phyloP scores from a whole-genome alignment of 2,329 filamentous ascomycete genomes.

The Ustulina deusta region DNA sequence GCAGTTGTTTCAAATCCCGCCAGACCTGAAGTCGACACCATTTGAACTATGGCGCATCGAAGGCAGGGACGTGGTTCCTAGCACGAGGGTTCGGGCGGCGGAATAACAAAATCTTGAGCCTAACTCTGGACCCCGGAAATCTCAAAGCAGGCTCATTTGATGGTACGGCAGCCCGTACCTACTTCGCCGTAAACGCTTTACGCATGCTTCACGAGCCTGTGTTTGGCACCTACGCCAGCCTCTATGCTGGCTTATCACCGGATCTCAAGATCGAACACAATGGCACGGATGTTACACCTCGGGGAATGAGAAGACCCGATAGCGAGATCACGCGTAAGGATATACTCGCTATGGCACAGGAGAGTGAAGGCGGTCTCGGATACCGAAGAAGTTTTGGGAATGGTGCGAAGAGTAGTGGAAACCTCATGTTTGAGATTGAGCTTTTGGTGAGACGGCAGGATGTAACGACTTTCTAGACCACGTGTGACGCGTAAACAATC shows the following conservation, averaged over 20 bases:
- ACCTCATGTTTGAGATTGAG: conserved; percentile 14
- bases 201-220: conserved; percentile 36
- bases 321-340: conserved; percentile 44
- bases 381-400: conserved; percentile 47
- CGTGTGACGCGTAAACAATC: too few species aligned
- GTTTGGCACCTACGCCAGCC: conserved; percentile 40
- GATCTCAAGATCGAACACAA: conserved; percentile 40
- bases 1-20: too few species aligned
- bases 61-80: conserved; percentile 53
- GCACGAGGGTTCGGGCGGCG: conserved; percentile 50
- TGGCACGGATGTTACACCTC: conserved; percentile 38
- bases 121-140: conserved; percentile 54
- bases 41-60: conserved; percentile 53
- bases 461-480: too few species aligned
- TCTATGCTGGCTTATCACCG: conserved; percentile 41
- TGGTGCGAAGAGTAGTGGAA: conserved; percentile 45
- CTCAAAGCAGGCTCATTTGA: conserved; percentile 45
- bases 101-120: conserved; percentile 44
- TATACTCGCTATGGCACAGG: conserved; percentile 46
- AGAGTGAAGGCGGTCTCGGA: conserved; percentile 48
- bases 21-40: too few species aligned
- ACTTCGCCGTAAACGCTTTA: conserved; percentile 27
- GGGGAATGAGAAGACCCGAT: conserved; percentile 39
- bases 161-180: conserved; percentile 33
- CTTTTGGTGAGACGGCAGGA: background rate